phyloP scores from a whole-genome alignment of 441 rosid species.

The Aquilaria agallochum region DNA sequence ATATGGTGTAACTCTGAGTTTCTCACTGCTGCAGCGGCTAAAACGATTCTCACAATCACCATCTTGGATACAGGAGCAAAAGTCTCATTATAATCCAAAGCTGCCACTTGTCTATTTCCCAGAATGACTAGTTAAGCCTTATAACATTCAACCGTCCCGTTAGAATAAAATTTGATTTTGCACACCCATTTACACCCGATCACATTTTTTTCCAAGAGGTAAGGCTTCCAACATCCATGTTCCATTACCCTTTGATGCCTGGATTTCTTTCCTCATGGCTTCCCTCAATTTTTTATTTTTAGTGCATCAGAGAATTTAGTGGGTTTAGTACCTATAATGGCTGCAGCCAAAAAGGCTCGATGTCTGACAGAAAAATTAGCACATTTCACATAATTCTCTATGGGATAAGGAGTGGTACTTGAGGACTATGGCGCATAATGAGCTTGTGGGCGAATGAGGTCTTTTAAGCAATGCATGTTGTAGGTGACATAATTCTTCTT shows the following conservation, averaged over 20 bases:
- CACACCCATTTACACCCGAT: constrained; percentile 1
- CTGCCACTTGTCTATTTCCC: background rate
- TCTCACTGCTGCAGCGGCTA: background rate
- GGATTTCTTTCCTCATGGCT: background rate
- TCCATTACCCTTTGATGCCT: background rate
- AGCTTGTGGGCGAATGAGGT: too few species aligned
- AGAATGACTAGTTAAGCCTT: constrained; percentile 3
- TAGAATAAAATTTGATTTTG: background rate
- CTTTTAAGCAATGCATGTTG: too few species aligned
- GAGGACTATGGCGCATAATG: too few species aligned
- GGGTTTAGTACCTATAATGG: background rate
- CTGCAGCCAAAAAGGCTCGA: background rate
- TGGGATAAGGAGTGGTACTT: too few species aligned
- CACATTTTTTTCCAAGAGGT: constrained; percentile 1
- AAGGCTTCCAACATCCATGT: background rate
- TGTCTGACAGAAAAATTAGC: constrained; percentile 2
- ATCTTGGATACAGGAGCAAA: constrained; percentile 9
- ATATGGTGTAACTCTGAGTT: too few species aligned
- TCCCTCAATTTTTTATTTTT: background rate
- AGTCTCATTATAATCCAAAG: constrained; percentile 6
- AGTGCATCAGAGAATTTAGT: background rate
- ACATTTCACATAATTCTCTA: background rate
- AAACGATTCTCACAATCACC: background rate
- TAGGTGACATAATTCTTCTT: too few species aligned
- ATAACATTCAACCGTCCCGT: background rate